Evolutionary conservation across 352 stramenopile species (phyloP), one percentile per base, ranked within the genome.

Genomic region (Phytophthora rubi): DNA sequence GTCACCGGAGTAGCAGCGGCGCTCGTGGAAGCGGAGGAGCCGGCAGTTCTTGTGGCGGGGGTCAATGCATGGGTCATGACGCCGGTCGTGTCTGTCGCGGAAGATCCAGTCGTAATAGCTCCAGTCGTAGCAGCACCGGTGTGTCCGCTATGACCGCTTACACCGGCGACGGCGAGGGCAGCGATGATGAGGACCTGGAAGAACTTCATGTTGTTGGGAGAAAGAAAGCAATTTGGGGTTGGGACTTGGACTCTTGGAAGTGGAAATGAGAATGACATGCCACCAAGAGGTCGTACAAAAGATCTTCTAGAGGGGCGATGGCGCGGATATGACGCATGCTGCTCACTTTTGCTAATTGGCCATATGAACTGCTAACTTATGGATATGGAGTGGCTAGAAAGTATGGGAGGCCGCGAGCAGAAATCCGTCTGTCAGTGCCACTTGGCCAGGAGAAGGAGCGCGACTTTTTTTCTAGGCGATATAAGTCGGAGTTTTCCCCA

Each of bases 141-240:
- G 33, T 39, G 8, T 12, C 9, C 13, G 9, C 33, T n/a, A 51
- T 77, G 65, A 23, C 52, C 66, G 32, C 35, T 66, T 28, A 62
- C 55, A 10, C 56, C 56, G 4, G 61, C 71, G 15, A 77, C 37
- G n/a, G 71, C 71, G 52, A 77, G 49, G 4, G 70, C 66, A 12
- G 71, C 71, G 53, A 75, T 59, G 52, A 69, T 1, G 51, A 77
- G 45, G 45, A 71, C 54, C 44, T 73, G 65, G 52, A 77, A 71
- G 49, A 73, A 73, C 70, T 77, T 67, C 65, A 77, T 77, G 21
- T 69, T 59, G 39, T 26, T 30, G 54, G 13, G 23, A 26, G 23
- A 26, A 3, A 26, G 18, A 2, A 2, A n/a, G 7, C 10, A 6
- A 7, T 37, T 28, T 53, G 42, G 16, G 15, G 32, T 30, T 39